Evolutionary conservation across 2,329 filamentous ascomycete species (phyloP), one percentile per base, ranked within the genome.

Genomic region (Shiraia bambusicola): DNA sequence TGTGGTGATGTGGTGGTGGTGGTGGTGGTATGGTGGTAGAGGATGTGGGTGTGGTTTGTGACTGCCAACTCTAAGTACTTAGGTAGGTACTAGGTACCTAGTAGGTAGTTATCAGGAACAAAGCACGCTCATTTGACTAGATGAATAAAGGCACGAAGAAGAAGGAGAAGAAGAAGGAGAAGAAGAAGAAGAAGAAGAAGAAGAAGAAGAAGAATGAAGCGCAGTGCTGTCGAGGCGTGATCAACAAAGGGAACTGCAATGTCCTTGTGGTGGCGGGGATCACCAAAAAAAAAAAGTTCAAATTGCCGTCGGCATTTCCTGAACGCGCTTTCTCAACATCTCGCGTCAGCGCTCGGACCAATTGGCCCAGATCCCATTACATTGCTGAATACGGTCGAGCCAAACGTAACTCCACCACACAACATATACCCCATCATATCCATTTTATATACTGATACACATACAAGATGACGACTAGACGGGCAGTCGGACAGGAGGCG

Each of bases 401-500:
- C 4, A 13, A 22, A 14, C 11, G n/a, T 14, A 17, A 28, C 28
- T 10, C n/a, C 22, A 24, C 33, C 26, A 24, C 29, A 29, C n/a
- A n/a, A n/a, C n/a, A n/a, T n/a, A n/a, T n/a, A n/a, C n/a, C n/a
- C n/a, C n/a, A n/a, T n/a, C n/a, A n/a, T n/a, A n/a, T n/a, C n/a
- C n/a, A 29, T 4, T 27, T 22, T 22, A 28, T 29, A 26, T 28
- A 6, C 32, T 22, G 3, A 36, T 26, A 34, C 28, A 35, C 41
- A 38, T 30, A 17, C 47, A 52, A 40, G 9, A 91, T 91, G 87
- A 76, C 87, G 10, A 85, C 84, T 30, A 77, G 83, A 69, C 78
- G 87, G 59, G 84, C 82, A 59, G 73, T 83, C 49, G 76, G 77
- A 27, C 70, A 76, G 6, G 84, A 88, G 69, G 87, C 86, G 73